A percentile compares a stretch with the other conserved stretches of the same genome.
Conservation (phyloP, 306 rosid species). For the Boehmeria nivea region DNA sequence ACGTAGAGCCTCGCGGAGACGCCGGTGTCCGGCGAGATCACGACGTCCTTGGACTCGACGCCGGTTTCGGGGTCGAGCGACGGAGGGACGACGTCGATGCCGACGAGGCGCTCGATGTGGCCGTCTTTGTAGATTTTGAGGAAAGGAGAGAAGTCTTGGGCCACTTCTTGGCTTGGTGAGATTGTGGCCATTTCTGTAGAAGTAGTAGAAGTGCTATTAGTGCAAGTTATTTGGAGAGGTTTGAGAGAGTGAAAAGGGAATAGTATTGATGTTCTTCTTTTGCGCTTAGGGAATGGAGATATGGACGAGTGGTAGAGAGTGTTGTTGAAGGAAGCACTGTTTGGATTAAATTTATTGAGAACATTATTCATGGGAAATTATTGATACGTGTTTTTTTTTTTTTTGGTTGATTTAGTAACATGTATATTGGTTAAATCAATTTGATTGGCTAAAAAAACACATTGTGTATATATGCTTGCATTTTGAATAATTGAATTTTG, state of each 20-base stretch:
- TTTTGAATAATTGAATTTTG: too few relatives aligned
- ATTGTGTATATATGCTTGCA: too few relatives aligned
- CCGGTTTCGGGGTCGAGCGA: slow-evolving; percentile 39
- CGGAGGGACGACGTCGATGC: slow-evolving; percentile 36
- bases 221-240: neutral
- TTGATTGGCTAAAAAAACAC: too few relatives aligned
- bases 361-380: too few relatives aligned
- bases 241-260: too few relatives aligned
- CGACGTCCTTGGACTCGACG: slow-evolving; percentile 60
- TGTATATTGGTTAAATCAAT: too few relatives aligned
- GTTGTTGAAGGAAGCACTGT: neutral
- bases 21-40: slow-evolving; percentile 42
- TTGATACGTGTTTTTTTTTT: too few relatives aligned
- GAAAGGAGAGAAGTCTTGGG: slow-evolving; percentile 40
- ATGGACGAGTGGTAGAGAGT: neutral
- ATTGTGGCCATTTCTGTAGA: slow-evolving; percentile 12
- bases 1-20: slow-evolving; percentile 51
- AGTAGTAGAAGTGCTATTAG: neutral
- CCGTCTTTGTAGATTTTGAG: slow-evolving; percentile 60
- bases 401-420: too few relatives aligned
- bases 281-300: neutral
- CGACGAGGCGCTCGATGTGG: slow-evolving; percentile 36
- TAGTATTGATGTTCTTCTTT: neutral
- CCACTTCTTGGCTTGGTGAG: slow-evolving; percentile 16
- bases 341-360: neutral